Conservation (phyloP, 208 protist species). For the Acanthamoeba triangularis region DNA sequence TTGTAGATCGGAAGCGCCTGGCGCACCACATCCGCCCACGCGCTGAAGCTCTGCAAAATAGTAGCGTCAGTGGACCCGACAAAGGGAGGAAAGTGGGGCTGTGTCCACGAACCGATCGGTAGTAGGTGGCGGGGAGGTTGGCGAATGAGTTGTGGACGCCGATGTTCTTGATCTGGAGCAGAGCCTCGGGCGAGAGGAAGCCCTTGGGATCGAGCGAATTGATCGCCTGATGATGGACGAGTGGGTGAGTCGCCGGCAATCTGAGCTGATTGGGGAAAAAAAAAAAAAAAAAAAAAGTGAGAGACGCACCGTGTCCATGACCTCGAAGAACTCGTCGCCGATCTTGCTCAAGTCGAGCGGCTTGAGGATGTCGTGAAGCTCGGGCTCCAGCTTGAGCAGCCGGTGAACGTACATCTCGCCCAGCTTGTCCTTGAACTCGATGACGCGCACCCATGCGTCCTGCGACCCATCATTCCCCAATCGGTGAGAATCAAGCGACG, state of each 20-base stretch:
- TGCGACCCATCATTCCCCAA: not conserved
- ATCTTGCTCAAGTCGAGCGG: conserved; percentile 27
- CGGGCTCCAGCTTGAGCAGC: conserved; percentile 23
- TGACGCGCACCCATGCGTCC: conserved; percentile 9
- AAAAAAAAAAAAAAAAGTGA: too few species aligned
- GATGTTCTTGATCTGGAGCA: not conserved
- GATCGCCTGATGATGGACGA: not conserved
- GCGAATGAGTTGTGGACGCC: conserved; percentile 2
- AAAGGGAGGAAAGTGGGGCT: too few species aligned
- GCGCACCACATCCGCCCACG: conserved; percentile 27
- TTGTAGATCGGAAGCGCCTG: conserved; percentile 14
- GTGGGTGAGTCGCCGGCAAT: not conserved
- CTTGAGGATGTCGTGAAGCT: not conserved
- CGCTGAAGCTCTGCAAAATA: not conserved
- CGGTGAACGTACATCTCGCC: conserved; percentile 23
- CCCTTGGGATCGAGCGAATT: conserved; percentile 7
- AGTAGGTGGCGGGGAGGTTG: conserved; percentile 11
- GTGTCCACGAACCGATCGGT: not conserved
- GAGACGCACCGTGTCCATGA: not conserved
- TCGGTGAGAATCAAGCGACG: too few species aligned
- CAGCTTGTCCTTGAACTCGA: conserved; percentile 3
- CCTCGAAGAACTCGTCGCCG: conserved; percentile 9
- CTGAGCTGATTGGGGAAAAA: too few species aligned
- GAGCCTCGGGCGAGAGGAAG: not conserved
- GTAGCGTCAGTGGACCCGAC: too few species aligned